Base-by-base conservation (phyloP, 306 rosid genomes). In the Argentina anserina region DNA sequence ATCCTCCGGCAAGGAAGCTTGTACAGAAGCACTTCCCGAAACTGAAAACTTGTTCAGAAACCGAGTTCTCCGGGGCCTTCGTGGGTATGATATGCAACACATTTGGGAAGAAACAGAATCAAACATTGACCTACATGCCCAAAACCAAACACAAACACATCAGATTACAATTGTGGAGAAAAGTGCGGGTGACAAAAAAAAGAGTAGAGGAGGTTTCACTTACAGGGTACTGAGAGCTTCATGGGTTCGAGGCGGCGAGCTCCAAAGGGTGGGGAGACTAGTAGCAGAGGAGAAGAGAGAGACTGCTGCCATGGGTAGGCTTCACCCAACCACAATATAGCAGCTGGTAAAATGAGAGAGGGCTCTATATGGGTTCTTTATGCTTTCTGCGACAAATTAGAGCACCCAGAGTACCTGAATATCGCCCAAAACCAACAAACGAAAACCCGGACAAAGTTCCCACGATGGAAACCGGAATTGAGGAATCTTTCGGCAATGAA, bases 71-170 rank as follows among this genome's bases (percentile, higher is more conserved):
- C 47, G 68, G 67, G 83, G 75, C 42, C 63, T 80, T 53, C 78
- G 67, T 46, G 87, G 83, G 79, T 61, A 70, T 14, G 79, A 76
- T 75, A 75, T 71, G 75, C 77, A 85, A 76, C 69, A 81, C 78
- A 65, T 65, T 45, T 90, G 83, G 75, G 73, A 70, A 69, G 84
- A 85, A 17, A 83, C 71, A 47, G 86, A 80, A 80, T 49, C 78
- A 86, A 76, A 89, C 98, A 93, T 90, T 89, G 91, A 83, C 81
- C 91, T 86, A 78, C 68, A 74, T 34, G 33, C 40, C 15, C 4
- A 42, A 36, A 31, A 29, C 21, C 21, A 3, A 21, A 11, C 7
- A 37, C 39, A 2, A 12, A 39, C 13, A 36, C 21, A 39, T 41
- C 60, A 69, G 9, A 69, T 6, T 17, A 45, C 13, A 67, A 15